Base-by-base conservation (phyloP, 495 filamentous ascomycete genomes). In the Xylaria grammica region DNA sequence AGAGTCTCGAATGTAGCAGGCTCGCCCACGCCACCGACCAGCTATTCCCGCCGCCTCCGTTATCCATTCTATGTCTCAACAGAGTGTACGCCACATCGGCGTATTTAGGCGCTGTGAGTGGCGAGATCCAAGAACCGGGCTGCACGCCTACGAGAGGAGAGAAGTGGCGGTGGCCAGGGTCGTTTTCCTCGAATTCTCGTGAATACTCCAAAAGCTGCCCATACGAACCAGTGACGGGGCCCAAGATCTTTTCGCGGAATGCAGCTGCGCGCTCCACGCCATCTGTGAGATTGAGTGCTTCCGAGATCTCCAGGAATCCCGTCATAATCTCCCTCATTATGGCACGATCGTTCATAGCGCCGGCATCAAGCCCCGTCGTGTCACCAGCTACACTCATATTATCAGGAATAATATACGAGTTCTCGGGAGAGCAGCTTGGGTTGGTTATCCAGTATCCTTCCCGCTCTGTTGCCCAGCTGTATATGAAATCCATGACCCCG, bases 181-280 rank as follows among this genome's bases (percentile, higher is more conserved):
- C 79, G 9, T 70, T 70, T 46, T 81, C 80, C 13, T 59, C 67
- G 24, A 75, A 80, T 40, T 82, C 80, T 11, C 65, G 42, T 19
- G 69, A 69, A 76, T 79, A 81, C 69, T 81, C 79, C 40, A 81
- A 74, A 5, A 81, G 72, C 26, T 79, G 74, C 0, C 80, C 75
- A 10, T 51, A 5, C 20, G 46, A 52, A 7, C 48, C 45, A 11
- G 38, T 38, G 6, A 40, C 10, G n/a, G 55, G 55, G 7, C 36
- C 36, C 10, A 24, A 15, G 11, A 60, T 60, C 27, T 34, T 48
- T 4, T 29, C 22, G 10, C 38, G 44, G 24, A 60, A 60, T 17
- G 17, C 19, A 11, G 42, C 11, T 17, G 19, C 56, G 22, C 36
- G 36, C 10, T 26, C 24, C 11, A n/a, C 56, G 8, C 27, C 27